A percentile compares a stretch with the other conserved stretches of the same genome.
Evolutionary conservation across 139 green algal species (phyloP).

Genomic region (Coelastrella sp.): DNA sequence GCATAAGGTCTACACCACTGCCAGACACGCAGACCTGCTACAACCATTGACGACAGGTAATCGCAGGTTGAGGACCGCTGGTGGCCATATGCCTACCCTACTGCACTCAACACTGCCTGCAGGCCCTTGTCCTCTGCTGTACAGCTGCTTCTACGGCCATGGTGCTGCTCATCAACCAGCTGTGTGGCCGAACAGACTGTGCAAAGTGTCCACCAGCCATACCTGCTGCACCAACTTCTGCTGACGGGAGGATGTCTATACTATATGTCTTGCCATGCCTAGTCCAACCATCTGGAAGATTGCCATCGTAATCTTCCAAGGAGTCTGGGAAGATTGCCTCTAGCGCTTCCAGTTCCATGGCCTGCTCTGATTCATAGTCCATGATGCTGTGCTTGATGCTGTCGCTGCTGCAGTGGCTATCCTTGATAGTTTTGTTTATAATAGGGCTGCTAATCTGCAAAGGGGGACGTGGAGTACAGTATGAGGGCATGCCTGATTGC

Average conservation of each 20-base stretch:
- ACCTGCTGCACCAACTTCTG: constrained; percentile 35
- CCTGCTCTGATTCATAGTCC: constrained; percentile 70
- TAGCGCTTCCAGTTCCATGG: constrained; percentile 77
- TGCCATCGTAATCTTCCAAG: constrained; percentile 65
- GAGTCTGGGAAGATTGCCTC: constrained; percentile 75
- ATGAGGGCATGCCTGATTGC: too few relatives aligned
- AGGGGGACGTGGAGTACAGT: too few relatives aligned
- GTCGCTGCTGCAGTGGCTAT: not conserved
- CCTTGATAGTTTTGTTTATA: too few relatives aligned
- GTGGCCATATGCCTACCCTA: too few relatives aligned
- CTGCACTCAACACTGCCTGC: too few relatives aligned
- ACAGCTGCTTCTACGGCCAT: not conserved
- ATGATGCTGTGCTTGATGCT: constrained; percentile 47
- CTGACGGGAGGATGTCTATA: constrained; percentile 48
- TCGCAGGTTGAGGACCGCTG: too few relatives aligned
- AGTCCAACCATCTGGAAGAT: constrained; percentile 56
- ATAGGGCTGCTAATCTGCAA: constrained; percentile 63
- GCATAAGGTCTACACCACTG: too few relatives aligned
- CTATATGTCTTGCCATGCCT: constrained; percentile 55
- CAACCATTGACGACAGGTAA: too few relatives aligned
- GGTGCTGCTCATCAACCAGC: not conserved
- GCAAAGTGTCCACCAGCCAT: not conserved
- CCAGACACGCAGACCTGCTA: too few relatives aligned
- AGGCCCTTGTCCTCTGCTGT: too few relatives aligned
- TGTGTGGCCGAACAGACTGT: not conserved